Conservation (phyloP, 441 rosid species). For the Mallotus japonicus region DNA sequence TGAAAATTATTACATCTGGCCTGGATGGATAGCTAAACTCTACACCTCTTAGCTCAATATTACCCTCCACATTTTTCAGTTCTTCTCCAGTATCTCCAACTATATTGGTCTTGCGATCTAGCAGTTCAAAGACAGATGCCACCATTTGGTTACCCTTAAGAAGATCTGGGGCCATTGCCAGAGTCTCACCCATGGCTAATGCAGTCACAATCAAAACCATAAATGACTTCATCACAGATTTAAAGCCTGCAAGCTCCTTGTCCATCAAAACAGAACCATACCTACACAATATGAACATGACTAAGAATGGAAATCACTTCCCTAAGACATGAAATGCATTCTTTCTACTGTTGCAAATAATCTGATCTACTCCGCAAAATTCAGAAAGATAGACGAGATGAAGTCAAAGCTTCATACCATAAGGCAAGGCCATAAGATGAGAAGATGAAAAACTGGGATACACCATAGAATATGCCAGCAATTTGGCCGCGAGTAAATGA, state of each 20-base stretch:
- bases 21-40: constrained; percentile 81
- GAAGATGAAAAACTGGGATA: constrained; percentile 95
- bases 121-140: constrained; percentile 72
- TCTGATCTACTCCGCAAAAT: not conserved
- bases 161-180: constrained; percentile 85
- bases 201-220: constrained; percentile 96
- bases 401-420: constrained; percentile 50
- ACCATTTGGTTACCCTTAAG: constrained; percentile 94
- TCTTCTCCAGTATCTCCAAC: constrained; percentile 64
- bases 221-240: constrained; percentile 87
- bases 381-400: not conserved
- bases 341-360: not conserved
- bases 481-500: constrained; percentile 83
- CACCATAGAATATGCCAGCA: constrained; percentile 82
- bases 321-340: too few relatives aligned
- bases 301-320: constrained; percentile 9
- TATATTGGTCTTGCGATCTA: constrained; percentile 67
- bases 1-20: constrained; percentile 71
- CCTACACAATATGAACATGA: constrained; percentile 40
- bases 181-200: constrained; percentile 90
- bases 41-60: constrained; percentile 60
- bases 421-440: constrained; percentile 90
- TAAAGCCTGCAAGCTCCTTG: constrained; percentile 69
- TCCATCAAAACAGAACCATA: constrained; percentile 94
- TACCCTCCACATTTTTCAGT: constrained; percentile 58